phyloP scores from a whole-genome alignment of 164 flowering plant genomes.

The Amborella trichopoda region DNA sequence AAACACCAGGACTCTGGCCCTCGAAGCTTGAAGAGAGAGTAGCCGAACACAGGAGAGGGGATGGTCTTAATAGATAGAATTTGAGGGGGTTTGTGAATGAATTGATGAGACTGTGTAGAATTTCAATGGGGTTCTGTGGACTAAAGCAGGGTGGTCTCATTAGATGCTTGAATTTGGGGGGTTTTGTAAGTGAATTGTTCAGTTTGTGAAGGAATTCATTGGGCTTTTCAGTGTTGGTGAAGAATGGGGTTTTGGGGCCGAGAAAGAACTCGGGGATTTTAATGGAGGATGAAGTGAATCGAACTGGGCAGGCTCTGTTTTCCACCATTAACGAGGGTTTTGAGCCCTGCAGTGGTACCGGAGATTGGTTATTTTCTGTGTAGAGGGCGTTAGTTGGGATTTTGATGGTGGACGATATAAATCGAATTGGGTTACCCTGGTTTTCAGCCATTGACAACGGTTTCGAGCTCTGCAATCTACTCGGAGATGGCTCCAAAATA shows the following conservation, averaged over 20 bases:
- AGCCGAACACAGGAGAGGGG: conserved; percentile 17
- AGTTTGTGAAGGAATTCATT: conserved; percentile 11
- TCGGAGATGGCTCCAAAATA: too few species aligned
- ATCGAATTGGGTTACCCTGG: too few species aligned
- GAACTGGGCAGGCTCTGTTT: too few species aligned
- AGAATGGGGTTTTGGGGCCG: conserved; percentile 15
- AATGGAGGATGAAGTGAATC: conserved; percentile 31
- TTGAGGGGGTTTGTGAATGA: conserved; percentile 12
- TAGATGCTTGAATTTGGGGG: too few species aligned
- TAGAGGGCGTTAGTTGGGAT: too few species aligned
- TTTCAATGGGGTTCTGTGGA: conserved; percentile 12
- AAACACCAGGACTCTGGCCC: conserved; percentile 6
- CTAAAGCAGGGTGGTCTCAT: conserved; percentile 16
- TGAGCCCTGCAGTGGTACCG: too few species aligned
- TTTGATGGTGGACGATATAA: too few species aligned
- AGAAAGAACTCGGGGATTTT: conserved; percentile 20
- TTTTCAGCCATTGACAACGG: too few species aligned
- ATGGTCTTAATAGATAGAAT: conserved; percentile 26
- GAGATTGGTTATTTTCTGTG: too few species aligned
- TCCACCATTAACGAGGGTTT: too few species aligned
- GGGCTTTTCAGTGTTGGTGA: conserved; percentile 11
- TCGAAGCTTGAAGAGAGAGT: conserved; percentile 19
- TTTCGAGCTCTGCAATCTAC: too few species aligned
- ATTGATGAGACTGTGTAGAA: background rate
- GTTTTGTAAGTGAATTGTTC: too few species aligned